Base-by-base conservation (phyloP, 2,329 filamentous ascomycete species). In the Pseudocercospora fuligena region DNA sequence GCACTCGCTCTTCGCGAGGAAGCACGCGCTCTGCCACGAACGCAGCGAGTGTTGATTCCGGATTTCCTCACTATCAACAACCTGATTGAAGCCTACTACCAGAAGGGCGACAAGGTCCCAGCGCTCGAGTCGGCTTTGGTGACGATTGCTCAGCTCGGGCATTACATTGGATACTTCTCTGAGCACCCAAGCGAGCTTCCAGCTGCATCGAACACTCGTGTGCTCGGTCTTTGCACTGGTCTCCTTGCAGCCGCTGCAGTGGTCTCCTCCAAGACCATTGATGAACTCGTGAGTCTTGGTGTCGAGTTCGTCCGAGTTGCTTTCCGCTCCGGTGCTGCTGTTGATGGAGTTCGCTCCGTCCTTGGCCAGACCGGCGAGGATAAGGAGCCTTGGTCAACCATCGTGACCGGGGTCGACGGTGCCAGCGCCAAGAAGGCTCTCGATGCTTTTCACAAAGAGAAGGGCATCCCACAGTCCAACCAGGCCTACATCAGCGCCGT, bases 241-340 rank as follows among this genome's bases (percentile, higher is more conserved):
- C 82, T 90, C 23, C 86, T 92, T 72, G 89, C 89, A n/a, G 89
- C 88, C n/a, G 82, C 86, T 12, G 89, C 88, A 16, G 86, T 91
- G 64, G 86, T 89, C 12, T 88, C 86, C 23, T 85, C 89, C 33
- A 85, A 85, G 66, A 89, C 87, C 5, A 80, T 90, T 57, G 86
- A 86, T 19, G 83, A 87, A 56, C 80, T 92, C 40, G 81, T 91
- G 23, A 85, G 85, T 6, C 81, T 91, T 60, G 89, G 85, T 60
- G 84, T 89, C 16, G 86, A 90, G 75, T 83, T 87, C 27, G 87
- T 90, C 25, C 82, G 89, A 69, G 84, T 91, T 75, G 86, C 89
- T 51, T 92, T 92, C 80, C 84, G 89, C 68, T 84, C 85, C 16
- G 89, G 89, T 57, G 79, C 78, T 21, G 78, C 76, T 58, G 82